Evolutionary conservation across 345 rosid species (phyloP).

Genomic region (Eutrema japonicum): DNA sequence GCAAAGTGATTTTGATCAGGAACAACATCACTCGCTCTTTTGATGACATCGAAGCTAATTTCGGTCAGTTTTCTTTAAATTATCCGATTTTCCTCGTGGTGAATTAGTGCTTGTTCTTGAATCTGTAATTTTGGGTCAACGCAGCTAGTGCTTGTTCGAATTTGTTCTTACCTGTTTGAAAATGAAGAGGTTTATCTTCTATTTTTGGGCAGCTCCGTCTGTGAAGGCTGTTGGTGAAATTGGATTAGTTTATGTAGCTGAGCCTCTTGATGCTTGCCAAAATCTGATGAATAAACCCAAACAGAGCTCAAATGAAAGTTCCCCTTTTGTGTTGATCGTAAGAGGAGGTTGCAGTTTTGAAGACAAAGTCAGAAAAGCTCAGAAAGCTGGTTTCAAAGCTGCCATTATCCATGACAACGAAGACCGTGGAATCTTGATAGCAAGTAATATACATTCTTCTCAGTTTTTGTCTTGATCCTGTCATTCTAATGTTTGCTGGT

Average conservation of each 20-base stretch:
- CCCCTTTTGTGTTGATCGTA: constrained; percentile 64
- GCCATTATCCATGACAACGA: constrained; percentile 71
- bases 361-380: constrained; percentile 86
- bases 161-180: not conserved
- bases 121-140: constrained; percentile 27
- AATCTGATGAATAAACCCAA: constrained; percentile 56
- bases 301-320: constrained; percentile 47
- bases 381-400: constrained; percentile 79
- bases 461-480: not conserved
- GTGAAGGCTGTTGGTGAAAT: constrained; percentile 68
- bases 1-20: constrained; percentile 65
- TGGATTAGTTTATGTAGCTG: constrained; percentile 64
- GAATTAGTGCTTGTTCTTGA: not conserved
- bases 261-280: constrained; percentile 82
- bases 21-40: constrained; percentile 69
- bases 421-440: constrained; percentile 66
- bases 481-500: no score
- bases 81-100: not conserved
- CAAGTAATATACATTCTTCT: constrained; percentile 58
- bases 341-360: constrained; percentile 95
- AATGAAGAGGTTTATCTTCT: not conserved
- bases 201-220: constrained; percentile 55
- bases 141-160: constrained; percentile 3
- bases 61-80: constrained; percentile 52
- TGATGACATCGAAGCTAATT: constrained; percentile 81